phyloP scores from a whole-genome alignment of 495 filamentous ascomycete species.

The Elaphomyces granulatus region DNA sequence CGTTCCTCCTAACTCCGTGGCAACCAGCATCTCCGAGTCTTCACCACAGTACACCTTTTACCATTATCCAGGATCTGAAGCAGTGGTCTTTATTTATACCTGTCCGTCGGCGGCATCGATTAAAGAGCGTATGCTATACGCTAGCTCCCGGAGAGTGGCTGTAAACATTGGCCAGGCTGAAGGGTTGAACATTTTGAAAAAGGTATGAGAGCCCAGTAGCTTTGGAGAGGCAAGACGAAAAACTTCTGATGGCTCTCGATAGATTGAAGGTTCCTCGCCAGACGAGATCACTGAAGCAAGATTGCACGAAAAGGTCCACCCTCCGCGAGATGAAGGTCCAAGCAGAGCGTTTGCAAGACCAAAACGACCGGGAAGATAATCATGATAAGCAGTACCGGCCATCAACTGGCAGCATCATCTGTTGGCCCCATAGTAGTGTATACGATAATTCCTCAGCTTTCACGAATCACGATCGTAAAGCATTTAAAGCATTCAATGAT shows the following conservation, averaged over 20 bases:
- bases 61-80: conserved; percentile 47
- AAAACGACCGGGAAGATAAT: conserved; percentile 56
- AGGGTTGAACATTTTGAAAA: conserved; percentile 62
- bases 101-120: conserved; percentile 69
- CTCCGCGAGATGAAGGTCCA: conserved; percentile 43
- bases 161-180: conserved; percentile 53
- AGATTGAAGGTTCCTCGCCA: conserved; percentile 55
- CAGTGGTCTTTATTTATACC: conserved; percentile 86
- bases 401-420: conserved; percentile 15
- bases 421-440: background rate
- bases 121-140: conserved; percentile 92
- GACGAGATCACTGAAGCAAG: conserved; percentile 61
- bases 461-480: background rate
- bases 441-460: background rate
- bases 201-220: conserved; percentile 30
- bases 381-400: too few relatives aligned
- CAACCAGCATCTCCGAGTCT: conserved; percentile 52
- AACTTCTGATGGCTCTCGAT: conserved; percentile 7
- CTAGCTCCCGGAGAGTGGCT: conserved; percentile 62
- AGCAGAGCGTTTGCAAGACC: conserved; percentile 71
- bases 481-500: background rate
- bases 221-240: conserved; percentile 9
- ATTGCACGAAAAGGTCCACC: conserved; percentile 64
- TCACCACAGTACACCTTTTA: conserved; percentile 90
- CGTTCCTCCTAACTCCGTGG: conserved; percentile 38